Percentiles rank a stretch among this genome's conserved stretches.
Conservation (phyloP, 306 rosid genomes). For the Elaeagnus macrophylla region DNA sequence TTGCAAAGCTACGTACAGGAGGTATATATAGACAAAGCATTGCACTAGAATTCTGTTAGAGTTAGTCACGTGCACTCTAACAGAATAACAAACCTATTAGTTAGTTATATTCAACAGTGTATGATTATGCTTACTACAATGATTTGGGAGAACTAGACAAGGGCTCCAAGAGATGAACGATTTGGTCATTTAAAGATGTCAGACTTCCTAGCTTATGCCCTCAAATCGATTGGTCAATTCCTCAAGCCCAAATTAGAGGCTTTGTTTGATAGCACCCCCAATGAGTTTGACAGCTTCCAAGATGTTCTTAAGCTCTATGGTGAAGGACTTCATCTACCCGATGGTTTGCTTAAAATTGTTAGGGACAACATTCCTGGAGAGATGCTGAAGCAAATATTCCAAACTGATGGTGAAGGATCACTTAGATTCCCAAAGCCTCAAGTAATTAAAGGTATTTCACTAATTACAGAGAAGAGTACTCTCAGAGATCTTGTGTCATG, state of each 20-base stretch:
- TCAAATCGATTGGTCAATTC: slow-evolving; percentile 59
- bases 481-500: too few relatives aligned
- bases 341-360: slow-evolving; percentile 28
- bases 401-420: slow-evolving; percentile 50
- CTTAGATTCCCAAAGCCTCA: slow-evolving; percentile 63
- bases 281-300: slow-evolving; percentile 56
- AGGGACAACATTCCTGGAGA: slow-evolving; percentile 46
- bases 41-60: too few relatives aligned
- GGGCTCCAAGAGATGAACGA: slow-evolving; percentile 53
- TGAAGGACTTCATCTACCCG: slow-evolving; percentile 57
- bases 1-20: too few relatives aligned
- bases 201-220: slow-evolving; percentile 59
- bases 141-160: slow-evolving; percentile 54
- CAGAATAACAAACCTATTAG: too few relatives aligned
- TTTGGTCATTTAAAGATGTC: slow-evolving; percentile 73
- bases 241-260: slow-evolving; percentile 55
- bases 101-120: too few relatives aligned
- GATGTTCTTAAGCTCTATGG: slow-evolving; percentile 59
- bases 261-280: slow-evolving; percentile 33
- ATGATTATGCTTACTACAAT: slow-evolving; percentile 70
- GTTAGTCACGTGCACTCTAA: too few relatives aligned
- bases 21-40: too few relatives aligned
- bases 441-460: slow-evolving; percentile 58
- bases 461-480: not conserved
- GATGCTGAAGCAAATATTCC: slow-evolving; percentile 53